Evolutionary conservation across 2,329 filamentous ascomycete species (phyloP), one percentile per base, ranked within the genome.

Genomic region (Pseudophaeomoniella oleicola): DNA sequence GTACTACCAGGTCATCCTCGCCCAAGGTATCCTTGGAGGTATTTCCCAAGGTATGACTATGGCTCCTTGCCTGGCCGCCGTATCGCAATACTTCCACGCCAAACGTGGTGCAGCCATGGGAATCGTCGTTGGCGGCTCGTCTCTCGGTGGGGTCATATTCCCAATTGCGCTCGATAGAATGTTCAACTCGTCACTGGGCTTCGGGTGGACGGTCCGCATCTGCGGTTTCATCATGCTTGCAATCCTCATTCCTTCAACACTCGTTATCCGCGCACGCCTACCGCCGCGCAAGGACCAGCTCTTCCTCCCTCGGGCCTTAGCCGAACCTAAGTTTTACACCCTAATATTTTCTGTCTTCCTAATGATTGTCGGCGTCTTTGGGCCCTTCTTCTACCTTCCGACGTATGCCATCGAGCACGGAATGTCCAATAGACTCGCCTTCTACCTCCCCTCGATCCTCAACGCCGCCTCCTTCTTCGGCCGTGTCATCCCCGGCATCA

Each of bases 161-260:
- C 70, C 71, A 10, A 55, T 66, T 30, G 42, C 45, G 39, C 50
- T 67, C 30, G 66, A 61, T 35, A 62, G 63, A 40, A 55, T 75
- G 48, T 52, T 75, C n/a, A 64, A 65, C 37, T 47, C 48, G 15
- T 40, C 40, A 0, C 44, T 75, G 9, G 57, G 61, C 4, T 65
- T 72, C 39, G 63, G 57, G 15, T 75, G 71, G 71, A 56, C 66
- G 0, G 60, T 72, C 0, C 57, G 71, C 3, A 55, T 71, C 30
- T 54, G 69, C 11, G 71, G 61, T 2, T 73, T 75, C 39, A 47
- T 69, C 37, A 63, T 68, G 40, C 42, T 69, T 2, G 59, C 58
- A 0, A 39, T 67, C 5, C 43, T 68, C 16, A 18, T 52, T 9
- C 59, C 70, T 34, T 53, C 64, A 2, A 50, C 46, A 27, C 5